A percentile compares a stretch with the other conserved stretches of the same genome.
Evolutionary conservation across 768 basidiomycete species (phyloP).

Genomic region (Strobilomyces dryophilus): DNA sequence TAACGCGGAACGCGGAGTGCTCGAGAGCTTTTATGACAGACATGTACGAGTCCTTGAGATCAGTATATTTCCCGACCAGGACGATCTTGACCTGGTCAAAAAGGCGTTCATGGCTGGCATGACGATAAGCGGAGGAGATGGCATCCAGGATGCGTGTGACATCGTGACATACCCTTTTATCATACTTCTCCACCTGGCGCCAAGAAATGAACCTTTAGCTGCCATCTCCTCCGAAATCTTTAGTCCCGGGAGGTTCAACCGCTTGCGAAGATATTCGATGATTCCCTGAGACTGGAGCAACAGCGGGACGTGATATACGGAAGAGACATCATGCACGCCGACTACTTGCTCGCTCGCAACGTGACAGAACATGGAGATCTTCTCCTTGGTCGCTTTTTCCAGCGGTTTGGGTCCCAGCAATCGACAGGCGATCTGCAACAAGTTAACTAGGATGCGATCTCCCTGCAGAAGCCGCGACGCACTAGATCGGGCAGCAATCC

Average conservation of each 20-base stretch:
- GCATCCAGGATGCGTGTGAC: not conserved
- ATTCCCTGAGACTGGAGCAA: constrained; percentile 93
- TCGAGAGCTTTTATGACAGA: constrained; percentile 95
- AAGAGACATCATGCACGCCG: constrained; percentile 93
- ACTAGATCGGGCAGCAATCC: constrained; percentile 93
- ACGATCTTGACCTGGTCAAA: constrained; percentile 88
- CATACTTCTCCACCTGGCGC: constrained; percentile 74
- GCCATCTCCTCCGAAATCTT: constrained; percentile 51
- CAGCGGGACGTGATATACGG: constrained; percentile 96
- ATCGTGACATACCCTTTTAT: constrained; percentile 62
- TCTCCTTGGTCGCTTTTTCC: constrained; percentile 82
- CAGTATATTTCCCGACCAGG: constrained; percentile 96
- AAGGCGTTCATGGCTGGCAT: constrained; percentile 80
- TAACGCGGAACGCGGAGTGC: constrained; percentile 93
- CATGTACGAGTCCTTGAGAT: constrained; percentile 97
- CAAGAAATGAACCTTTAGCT: constrained; percentile 61
- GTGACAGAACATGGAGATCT: constrained; percentile 99
- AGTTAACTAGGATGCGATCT: not conserved
- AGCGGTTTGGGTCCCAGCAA: constrained; percentile 76
- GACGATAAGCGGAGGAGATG: constrained; percentile 1
- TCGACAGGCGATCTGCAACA: constrained; percentile 83
- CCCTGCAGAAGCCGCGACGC: constrained; percentile 23
- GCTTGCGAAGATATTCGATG: constrained; percentile 72
- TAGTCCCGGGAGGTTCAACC: constrained; percentile 68
- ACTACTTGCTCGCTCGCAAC: constrained; percentile 86